Percentiles rank a stretch among this genome's conserved stretches.
Conservation (phyloP, 2,329 filamentous ascomycete species). For the Domatiomyces globalis region DNA sequence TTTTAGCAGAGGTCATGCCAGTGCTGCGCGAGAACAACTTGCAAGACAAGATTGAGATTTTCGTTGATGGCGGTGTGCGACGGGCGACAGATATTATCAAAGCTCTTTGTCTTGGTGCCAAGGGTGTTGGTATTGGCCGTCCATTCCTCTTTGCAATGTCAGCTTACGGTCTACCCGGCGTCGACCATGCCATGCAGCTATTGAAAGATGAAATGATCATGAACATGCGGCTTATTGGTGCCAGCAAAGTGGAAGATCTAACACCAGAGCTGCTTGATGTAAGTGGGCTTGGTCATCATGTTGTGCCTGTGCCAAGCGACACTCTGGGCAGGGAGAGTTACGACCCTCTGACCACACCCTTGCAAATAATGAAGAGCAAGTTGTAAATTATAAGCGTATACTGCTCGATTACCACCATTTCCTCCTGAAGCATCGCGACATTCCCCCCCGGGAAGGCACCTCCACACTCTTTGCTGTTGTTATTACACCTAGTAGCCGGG, state of each 20-base stretch:
- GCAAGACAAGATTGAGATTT: conserved; percentile 70
- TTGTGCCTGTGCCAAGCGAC: conserved; percentile 46
- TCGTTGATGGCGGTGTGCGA: conserved; percentile 77
- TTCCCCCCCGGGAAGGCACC: too few species aligned
- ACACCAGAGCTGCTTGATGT: conserved; percentile 69
- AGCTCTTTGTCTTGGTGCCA: conserved; percentile 80
- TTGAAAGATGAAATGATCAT: conserved; percentile 96
- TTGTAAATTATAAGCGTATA: conserved; percentile 18
- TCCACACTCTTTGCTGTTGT: too few species aligned
- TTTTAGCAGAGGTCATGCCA: conserved; percentile 87
- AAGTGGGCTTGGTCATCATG: conserved; percentile 51
- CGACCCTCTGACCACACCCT: conserved; percentile 37
- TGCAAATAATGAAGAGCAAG: conserved; percentile 34
- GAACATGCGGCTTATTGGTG: conserved; percentile 93
- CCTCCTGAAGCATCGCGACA: too few species aligned
- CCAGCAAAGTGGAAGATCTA: conserved; percentile 57
- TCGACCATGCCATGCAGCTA: conserved; percentile 82
- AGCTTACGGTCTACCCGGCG: conserved; percentile 72
- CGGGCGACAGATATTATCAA: conserved; percentile 91
- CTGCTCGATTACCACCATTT: too few species aligned
- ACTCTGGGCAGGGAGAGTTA: conserved; percentile 45
- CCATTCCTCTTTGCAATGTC: conserved; percentile 96
- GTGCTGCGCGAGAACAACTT: conserved; percentile 60
- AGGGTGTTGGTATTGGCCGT: conserved; percentile 81
- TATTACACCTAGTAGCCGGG: too few species aligned